Evolutionary conservation across 495 filamentous ascomycete species (phyloP).

Genomic region (Bombardia bombarda): DNA sequence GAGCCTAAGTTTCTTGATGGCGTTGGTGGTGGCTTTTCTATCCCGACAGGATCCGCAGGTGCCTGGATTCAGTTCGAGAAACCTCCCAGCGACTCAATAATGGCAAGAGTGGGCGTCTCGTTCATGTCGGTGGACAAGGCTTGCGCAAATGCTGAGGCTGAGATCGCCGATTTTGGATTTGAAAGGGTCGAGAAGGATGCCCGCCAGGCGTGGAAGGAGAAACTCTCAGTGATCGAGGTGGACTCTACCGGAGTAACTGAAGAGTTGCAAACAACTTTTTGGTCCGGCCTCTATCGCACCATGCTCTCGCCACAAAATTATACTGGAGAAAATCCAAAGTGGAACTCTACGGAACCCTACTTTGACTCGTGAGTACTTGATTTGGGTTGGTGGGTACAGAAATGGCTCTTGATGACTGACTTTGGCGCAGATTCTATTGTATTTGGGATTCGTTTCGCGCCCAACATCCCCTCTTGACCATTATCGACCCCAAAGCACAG

Average conservation of each 20-base stretch:
- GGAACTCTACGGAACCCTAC: constrained; percentile 65
- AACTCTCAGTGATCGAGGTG: constrained; percentile 49
- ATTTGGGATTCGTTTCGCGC: constrained; percentile 70
- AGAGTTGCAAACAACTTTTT: constrained; percentile 54
- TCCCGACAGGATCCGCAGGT: constrained; percentile 51
- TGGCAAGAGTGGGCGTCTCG: constrained; percentile 57
- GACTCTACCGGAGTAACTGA: constrained; percentile 45
- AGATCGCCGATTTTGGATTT: constrained; percentile 56
- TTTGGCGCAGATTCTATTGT: constrained; percentile 53
- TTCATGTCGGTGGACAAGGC: constrained; percentile 57
- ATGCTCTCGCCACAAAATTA: constrained; percentile 65
- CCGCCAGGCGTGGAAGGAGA: constrained; percentile 50
- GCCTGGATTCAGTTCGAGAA: constrained; percentile 53
- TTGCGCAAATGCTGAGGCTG: constrained; percentile 54
- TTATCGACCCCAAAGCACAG: constrained; percentile 58
- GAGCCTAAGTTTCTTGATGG: constrained; percentile 38
- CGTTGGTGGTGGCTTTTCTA: constrained; percentile 26
- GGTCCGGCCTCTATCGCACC: constrained; percentile 59
- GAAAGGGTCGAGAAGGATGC: constrained; percentile 43
- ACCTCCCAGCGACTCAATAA: constrained; percentile 33
- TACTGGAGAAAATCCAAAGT: constrained; percentile 66
- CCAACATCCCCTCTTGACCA: constrained; percentile 59
- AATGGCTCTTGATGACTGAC: too few relatives aligned
- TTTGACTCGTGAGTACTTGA: constrained; percentile 55
- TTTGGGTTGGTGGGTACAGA: too few relatives aligned